Evolutionary conservation across 371 early-diverging fungal species (phyloP).

Genomic region (Circinella minor): DNA sequence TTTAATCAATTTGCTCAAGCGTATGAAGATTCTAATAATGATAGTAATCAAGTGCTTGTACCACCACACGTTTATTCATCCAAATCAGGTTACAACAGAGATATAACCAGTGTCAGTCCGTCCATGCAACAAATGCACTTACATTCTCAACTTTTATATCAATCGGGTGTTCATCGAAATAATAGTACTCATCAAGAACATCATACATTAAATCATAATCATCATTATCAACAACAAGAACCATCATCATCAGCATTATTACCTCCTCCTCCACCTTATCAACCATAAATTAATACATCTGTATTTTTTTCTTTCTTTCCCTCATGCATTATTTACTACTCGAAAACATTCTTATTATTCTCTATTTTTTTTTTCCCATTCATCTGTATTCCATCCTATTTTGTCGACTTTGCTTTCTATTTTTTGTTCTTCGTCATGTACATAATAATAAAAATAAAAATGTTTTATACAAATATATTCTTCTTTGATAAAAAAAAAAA

Average conservation of each 20-base stretch:
- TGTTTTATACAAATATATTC: no score
- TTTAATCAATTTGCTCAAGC: constrained; percentile 19
- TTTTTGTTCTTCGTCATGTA: no score
- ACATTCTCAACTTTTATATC: constrained; percentile 19
- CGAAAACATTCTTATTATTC: neutral
- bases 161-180: constrained; percentile 8
- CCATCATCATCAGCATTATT: constrained; percentile 4
- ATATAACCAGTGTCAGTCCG: constrained; percentile 5
- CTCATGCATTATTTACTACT: neutral
- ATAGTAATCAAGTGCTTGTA: neutral
- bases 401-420: no score
- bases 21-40: constrained; percentile 1
- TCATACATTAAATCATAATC: neutral
- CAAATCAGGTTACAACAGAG: neutral
- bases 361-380: neutral
- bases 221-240: constrained; percentile 1
- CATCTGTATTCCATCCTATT: no score
- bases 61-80: neutral
- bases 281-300: constrained; percentile 5
- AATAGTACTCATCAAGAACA: neutral
- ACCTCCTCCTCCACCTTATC: constrained; percentile 16
- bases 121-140: constrained; percentile 24
- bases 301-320: neutral
- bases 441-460: no score
- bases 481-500: no score